phyloP scores from a whole-genome alignment of 192 early-diverging fungal species.

The Phycomyces blakesleeanus region DNA sequence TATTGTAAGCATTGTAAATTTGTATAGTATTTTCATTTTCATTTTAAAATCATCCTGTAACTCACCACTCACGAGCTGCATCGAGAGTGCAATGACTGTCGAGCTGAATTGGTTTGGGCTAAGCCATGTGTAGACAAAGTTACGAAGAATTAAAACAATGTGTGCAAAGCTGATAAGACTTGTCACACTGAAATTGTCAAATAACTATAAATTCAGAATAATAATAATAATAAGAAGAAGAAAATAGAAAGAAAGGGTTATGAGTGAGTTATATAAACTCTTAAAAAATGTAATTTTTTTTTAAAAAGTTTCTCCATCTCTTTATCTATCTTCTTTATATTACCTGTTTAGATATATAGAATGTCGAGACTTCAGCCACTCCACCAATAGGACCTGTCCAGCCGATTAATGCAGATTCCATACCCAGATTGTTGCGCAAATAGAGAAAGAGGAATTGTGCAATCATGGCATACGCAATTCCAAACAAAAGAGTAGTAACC shows the following conservation, averaged over 20 bases:
- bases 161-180: constrained; percentile 26
- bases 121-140: constrained; percentile 16
- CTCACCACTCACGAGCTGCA: constrained; percentile 26
- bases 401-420: constrained; percentile 31
- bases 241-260: neutral
- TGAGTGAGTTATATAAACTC: too few relatives aligned
- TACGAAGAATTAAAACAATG: constrained; percentile 15
- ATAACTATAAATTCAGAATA: constrained; percentile 30
- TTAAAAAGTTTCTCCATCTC: neutral
- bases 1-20: too few relatives aligned
- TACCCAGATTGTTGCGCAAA: constrained; percentile 21
- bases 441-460: constrained; percentile 35
- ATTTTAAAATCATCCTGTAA: neutral
- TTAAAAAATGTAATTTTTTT: too few relatives aligned
- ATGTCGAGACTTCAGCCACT: constrained; percentile 33
- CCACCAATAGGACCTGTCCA: constrained; percentile 40
- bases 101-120: constrained; percentile 8
- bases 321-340: constrained; percentile 6
- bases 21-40: constrained; percentile 1
- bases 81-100: constrained; percentile 11
- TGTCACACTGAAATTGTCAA: constrained; percentile 25
- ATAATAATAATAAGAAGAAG: too few relatives aligned
- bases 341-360: constrained; percentile 39
- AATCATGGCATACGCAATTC: constrained; percentile 30
- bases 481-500: constrained; percentile 25